Base-by-base conservation (phyloP, 495 filamentous ascomycete genomes). In the Aspergillus indologenus region DNA sequence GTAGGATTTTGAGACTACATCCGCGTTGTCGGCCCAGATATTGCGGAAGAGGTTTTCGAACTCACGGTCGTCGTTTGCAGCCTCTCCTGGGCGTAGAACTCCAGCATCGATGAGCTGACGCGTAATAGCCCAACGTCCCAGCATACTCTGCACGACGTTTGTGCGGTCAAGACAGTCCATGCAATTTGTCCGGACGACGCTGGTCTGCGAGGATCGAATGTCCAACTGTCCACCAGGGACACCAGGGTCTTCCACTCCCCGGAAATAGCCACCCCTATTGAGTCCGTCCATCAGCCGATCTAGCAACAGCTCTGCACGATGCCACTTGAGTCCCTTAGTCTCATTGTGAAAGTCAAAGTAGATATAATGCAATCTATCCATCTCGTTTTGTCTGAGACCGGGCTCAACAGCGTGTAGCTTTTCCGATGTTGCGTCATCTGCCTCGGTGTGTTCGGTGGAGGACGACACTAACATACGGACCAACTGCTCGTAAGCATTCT, bases 291-390 rank as follows among this genome's bases (percentile, higher is more conserved):
- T 80, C 43, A 98, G 75, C 54, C 88, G 86, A 65, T 96, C 87
- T 63, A 98, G 79, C 5, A 98, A 83, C 40, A 95, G 71, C 73
- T 92, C 86, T 2, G 92, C 92, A 19, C 91, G 89, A 68, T 98
- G 88, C 92, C 93, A 96, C 65, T 89, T 84, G 29, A 98, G 77
- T 24, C 90, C 91, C 72, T 94, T 96, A 26, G 95, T 98, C 74
- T 98, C 94, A 68, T 89, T 92, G 75, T 98, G 94, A 71, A 92
- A 98, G 76, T 98, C 95, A 63, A 98, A 98, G 78, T 98, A 98
- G 56, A 97, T 73, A 68, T 98, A 98, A 67, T 98, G 91, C 17
- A 98, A 76, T 29, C 85, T 85, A 69, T 97, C 91, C 68, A 88
- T 86, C 47, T 83, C 80, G 56, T 85, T 83, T 49, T 81, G 73